Percentiles rank a stretch among this genome's conserved stretches.
phyloP scores from a whole-genome alignment of 176 grass and related monocot species.

The Oryza coarctata region DNA sequence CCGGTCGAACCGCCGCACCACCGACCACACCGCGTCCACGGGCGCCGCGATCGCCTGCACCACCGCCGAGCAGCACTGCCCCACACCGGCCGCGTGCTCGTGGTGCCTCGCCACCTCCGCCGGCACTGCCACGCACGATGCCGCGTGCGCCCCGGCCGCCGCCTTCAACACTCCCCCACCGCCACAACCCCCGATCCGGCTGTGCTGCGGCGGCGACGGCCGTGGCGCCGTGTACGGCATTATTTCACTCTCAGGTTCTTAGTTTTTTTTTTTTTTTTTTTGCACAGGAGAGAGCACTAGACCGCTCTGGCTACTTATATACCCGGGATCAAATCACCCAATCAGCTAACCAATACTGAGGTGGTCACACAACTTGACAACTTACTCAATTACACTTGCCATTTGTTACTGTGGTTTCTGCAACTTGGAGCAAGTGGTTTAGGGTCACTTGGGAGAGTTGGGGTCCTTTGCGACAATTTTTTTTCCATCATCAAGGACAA shows the following conservation, averaged over 20 bases:
- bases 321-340: neutral
- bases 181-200: constrained; percentile 23
- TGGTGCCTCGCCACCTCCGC: constrained; percentile 58
- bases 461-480: constrained; percentile 17
- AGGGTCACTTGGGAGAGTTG: constrained; percentile 40
- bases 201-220: constrained; percentile 45
- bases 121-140: constrained; percentile 47
- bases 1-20: constrained; percentile 84
- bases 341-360: constrained; percentile 26
- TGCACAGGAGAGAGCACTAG: neutral
- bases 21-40: constrained; percentile 64
- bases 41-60: constrained; percentile 58
- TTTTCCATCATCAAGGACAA: neutral
- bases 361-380: constrained; percentile 28
- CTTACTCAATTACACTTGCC: constrained; percentile 32
- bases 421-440: constrained; percentile 46
- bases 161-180: neutral
- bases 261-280: neutral
- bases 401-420: constrained; percentile 17
- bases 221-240: constrained; percentile 55
- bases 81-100: constrained; percentile 36
- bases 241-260: neutral
- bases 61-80: constrained; percentile 76
- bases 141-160: constrained; percentile 22
- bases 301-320: constrained; percentile 21